Evolutionary conservation across 306 rosid species (phyloP), one percentile per base, ranked within the genome.

Genomic region (Casuarina cunninghamiana): DNA sequence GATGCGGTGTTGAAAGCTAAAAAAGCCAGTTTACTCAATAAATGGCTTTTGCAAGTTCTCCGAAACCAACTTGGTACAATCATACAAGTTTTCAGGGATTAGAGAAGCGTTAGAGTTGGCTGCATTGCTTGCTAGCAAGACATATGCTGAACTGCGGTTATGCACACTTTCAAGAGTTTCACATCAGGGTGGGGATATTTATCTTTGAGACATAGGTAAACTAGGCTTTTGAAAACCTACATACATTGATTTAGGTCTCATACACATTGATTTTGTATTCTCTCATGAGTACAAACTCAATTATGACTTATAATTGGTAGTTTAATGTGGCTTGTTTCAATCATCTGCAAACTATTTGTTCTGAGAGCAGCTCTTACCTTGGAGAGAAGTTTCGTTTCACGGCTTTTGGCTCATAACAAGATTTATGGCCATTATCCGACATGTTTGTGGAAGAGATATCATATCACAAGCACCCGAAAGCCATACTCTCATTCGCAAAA

Each of bases 401-500:
- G 17, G 67, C 6, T 51, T 17, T 5, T 35, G n/a, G 67, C 16
- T 61, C 43, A 32, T 11, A 8, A 61, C 43, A 61, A 6, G 13
- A 61, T 61, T 61, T 10, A 61, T 61, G 67, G 35, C 67, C 67
- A 21, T 61, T 10, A 61, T n/a, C 67, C 60, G 19, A 57, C 67
- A 54, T 50, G 73, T 48, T 77, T 58, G 19, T 43, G 43, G 74
- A 62, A 50, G 70, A 51, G 48, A 78, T 42, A 26, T 41, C 69
- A 39, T 39, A 26, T 0, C 1, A 0, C 1, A 26, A 26, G 32
- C 32, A 26, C 32, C 32, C 32, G 32, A 26, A 26, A 26, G 1
- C 32, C 32, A 26, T 26, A 26, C 32, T 26, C 1, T 26, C 32
- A 26, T 26, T 26, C 32, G 1, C 32, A 26, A 26, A 26, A 26